Evolutionary conservation across 192 early-diverging fungal genomes (phyloP).

Genomic region (Coemansia sp.): DNA sequence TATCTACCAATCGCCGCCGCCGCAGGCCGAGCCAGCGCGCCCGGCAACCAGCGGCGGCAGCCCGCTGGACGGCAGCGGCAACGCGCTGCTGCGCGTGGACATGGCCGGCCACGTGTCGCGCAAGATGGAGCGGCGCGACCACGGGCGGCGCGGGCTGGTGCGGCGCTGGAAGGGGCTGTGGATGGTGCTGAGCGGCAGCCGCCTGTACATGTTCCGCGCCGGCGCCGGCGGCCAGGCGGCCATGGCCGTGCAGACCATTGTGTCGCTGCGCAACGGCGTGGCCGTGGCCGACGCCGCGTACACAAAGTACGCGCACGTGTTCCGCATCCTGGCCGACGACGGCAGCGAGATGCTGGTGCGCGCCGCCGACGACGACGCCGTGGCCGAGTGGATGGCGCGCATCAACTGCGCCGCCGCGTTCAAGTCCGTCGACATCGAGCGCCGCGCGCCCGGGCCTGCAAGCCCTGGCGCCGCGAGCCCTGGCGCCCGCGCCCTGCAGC

Average conservation of each 20-base stretch:
- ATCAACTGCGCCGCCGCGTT: slow-evolving; percentile 77
- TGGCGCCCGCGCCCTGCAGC: slow-evolving; percentile 21
- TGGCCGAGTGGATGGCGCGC: slow-evolving; percentile 77
- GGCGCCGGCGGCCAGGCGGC: slow-evolving; percentile 46
- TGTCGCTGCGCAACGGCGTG: slow-evolving; percentile 62
- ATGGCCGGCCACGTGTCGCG: slow-evolving; percentile 69
- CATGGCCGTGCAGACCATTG: slow-evolving; percentile 45
- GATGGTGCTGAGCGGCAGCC: slow-evolving; percentile 72
- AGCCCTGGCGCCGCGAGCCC: background rate
- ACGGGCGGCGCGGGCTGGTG: slow-evolving; percentile 60
- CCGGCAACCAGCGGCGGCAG: background rate
- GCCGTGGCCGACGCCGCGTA: slow-evolving; percentile 66
- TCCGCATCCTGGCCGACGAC: slow-evolving; percentile 64
- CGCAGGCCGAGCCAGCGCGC: background rate
- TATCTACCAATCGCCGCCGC: slow-evolving; percentile 5
- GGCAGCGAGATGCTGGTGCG: slow-evolving; percentile 70
- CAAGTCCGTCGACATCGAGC: slow-evolving; percentile 56
- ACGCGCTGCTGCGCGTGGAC: slow-evolving; percentile 49
- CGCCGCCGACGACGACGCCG: slow-evolving; percentile 62
- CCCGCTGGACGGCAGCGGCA: slow-evolving; percentile 5
- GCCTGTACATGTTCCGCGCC: slow-evolving; percentile 65
- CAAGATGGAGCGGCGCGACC: slow-evolving; percentile 67
- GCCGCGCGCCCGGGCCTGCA: slow-evolving; percentile 7
- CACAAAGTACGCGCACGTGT: slow-evolving; percentile 76
- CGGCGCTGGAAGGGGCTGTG: slow-evolving; percentile 73